Base-by-base conservation (phyloP, 202 grass and related monocot genomes). In the Bolboschoenoplectus hybrid region DNA sequence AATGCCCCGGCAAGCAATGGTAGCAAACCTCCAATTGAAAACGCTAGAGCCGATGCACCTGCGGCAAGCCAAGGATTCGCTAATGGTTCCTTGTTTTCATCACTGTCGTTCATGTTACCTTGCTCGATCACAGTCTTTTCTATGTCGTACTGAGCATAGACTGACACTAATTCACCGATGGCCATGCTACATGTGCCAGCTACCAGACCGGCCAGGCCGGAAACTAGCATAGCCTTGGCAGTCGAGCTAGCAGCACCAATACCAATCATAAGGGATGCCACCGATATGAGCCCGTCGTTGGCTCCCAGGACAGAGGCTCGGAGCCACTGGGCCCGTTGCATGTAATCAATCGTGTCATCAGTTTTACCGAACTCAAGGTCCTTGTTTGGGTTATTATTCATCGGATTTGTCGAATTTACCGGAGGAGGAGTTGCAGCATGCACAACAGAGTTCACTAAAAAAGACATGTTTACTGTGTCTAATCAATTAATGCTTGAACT, bases 171-270 rank as follows among this genome's bases (percentile, higher is more conserved):
- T 85, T 97, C 95, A 6, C 95, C 92, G 55, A 97, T 95, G 56
- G 92, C 95, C 95, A 97, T 97, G 91, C 92, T 97, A 87, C 95
- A 97, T 14, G 95, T 89, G 46, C 95, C 95, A 3, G 95, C 95
- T 50, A 93, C 95, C 9, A 97, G 87, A 20, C 92, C 95, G 1
- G 91, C 95, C 5, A 95, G 20, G 5, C 95, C 95, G 3, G 92
- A 93, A 46, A 97, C 81, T 41, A 97, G 83, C 95, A 97, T 95
- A 40, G 92, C 86, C 76, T 85, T 89, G 36, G 58, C 47, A 63
- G 77, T 68, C 1, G 39, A 39, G 86, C 81, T 95, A 1, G 90
- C 95, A 17, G 95, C 92, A 72, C 92, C 85, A 16, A 93, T 81
- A 81, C 92, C 95, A 64, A 97, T 94, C 92, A 97, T 97, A 49